These are phyloP conservation scores for Rhizoctonia solani DNA, from an alignment of 1,284 basidiomycete species.

Conservation along the genomic window DNA sequence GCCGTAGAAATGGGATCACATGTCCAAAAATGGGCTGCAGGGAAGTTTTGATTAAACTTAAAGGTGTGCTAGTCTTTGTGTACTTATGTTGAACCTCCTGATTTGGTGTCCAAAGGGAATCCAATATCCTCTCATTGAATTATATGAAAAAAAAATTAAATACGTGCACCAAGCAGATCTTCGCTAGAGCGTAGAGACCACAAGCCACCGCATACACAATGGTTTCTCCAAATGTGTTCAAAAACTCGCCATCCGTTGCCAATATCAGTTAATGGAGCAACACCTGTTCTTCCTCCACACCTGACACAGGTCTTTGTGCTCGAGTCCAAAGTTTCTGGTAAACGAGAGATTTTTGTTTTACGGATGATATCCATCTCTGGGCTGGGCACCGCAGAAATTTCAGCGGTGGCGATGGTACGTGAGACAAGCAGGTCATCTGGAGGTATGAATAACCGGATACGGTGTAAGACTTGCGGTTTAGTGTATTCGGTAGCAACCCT, in stretches of 20 bases:
- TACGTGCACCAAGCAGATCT: slow-evolving; percentile 30
- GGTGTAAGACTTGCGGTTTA: slow-evolving; percentile 18
- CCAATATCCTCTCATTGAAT: neutral
- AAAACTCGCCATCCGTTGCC: slow-evolving; percentile 30
- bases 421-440: slow-evolving; percentile 22
- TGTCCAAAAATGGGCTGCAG: slow-evolving; percentile 72
- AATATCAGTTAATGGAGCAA: neutral
- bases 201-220: slow-evolving; percentile 30
- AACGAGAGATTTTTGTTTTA: slow-evolving; percentile 17
- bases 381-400: slow-evolving; percentile 5
- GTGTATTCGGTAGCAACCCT: slow-evolving; percentile 15
- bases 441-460: slow-evolving; percentile 16
- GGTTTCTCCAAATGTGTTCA: slow-evolving; percentile 13
- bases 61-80: neutral
- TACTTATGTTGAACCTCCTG: neutral
- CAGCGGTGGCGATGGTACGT: slow-evolving; percentile 5
- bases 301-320: slow-evolving; percentile 13
- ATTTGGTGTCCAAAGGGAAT: neutral
- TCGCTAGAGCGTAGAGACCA: slow-evolving; percentile 8
- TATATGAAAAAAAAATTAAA: neutral
- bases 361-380: slow-evolving; percentile 26
- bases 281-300: slow-evolving; percentile 25
- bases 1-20: slow-evolving; percentile 91
- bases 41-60: slow-evolving; percentile 55
- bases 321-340: neutral